phyloP scores from a whole-genome alignment of 345 rosid genomes.

The Pelargonium nanum region DNA sequence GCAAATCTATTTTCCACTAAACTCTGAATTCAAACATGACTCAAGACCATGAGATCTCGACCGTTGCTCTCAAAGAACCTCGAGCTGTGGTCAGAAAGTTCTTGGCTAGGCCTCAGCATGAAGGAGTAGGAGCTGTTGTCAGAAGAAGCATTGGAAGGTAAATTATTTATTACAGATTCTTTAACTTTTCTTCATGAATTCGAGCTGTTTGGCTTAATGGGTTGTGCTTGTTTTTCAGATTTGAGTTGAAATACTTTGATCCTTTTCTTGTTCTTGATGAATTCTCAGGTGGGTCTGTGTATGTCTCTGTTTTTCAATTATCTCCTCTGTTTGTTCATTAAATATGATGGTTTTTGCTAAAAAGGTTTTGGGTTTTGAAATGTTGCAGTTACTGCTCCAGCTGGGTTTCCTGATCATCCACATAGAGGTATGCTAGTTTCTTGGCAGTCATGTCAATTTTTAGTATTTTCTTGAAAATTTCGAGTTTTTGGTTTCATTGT shows the following conservation, averaged over 20 bases:
- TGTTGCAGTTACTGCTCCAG: slow-evolving; percentile 59
- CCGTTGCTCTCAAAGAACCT: slow-evolving; percentile 22
- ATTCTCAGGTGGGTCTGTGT: slow-evolving; percentile 55
- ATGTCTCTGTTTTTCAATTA: slow-evolving; percentile 1
- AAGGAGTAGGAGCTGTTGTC: slow-evolving; percentile 80
- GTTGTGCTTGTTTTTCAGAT: slow-evolving; percentile 30
- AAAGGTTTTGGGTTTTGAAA: slow-evolving; percentile 5
- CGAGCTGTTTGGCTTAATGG: slow-evolving; percentile 9
- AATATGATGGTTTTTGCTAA: neutral
- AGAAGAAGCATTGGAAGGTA: slow-evolving; percentile 95
- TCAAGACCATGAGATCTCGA: slow-evolving; percentile 16
- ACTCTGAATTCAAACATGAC: slow-evolving; percentile 15
- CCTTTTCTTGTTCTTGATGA: slow-evolving; percentile 81
- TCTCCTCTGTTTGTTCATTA: neutral
- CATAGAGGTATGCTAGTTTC: slow-evolving; percentile 70
- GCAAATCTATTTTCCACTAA: neutral
- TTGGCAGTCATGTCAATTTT: neutral
- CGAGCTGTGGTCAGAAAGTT: slow-evolving; percentile 58
- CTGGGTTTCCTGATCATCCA: slow-evolving; percentile 95
- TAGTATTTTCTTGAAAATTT: neutral
- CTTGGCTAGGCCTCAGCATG: slow-evolving; percentile 79
- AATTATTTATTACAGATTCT: slow-evolving; percentile 1
- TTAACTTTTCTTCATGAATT: slow-evolving; percentile 1
- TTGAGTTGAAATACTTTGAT: slow-evolving; percentile 76
- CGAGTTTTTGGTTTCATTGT: slow-evolving; percentile 1